phyloP scores from a whole-genome alignment of 129 eudicot genomes.

The Pseudognaphalium luteoalbum region DNA sequence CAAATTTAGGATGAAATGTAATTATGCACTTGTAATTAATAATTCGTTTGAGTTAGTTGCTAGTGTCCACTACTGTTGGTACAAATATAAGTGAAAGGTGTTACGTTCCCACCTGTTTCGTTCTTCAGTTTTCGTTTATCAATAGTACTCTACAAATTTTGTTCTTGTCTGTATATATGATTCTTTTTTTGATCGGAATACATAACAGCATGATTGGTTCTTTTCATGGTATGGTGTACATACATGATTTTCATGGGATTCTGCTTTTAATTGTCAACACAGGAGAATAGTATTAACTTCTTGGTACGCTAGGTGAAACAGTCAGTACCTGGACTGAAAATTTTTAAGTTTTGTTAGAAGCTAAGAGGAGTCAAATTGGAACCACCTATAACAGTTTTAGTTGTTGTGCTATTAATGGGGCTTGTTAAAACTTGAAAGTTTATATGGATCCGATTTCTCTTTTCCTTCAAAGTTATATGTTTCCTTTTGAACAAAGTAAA shows the following conservation, averaged over 20 bases:
- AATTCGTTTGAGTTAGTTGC: not conserved
- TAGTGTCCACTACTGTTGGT: not conserved
- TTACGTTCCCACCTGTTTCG: not conserved
- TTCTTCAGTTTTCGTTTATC: not conserved
- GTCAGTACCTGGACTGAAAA: slow-evolving; percentile 14
- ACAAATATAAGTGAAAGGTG: not conserved
- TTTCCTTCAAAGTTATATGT: slow-evolving; percentile 11
- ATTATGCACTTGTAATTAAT: not conserved
- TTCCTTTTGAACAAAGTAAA: slow-evolving; percentile 13
- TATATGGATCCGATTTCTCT: slow-evolving; percentile 11
- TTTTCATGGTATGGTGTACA: slow-evolving; percentile 2
- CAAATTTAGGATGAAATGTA: not conserved
- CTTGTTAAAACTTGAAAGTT: slow-evolving; percentile 18
- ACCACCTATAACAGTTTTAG: not conserved
- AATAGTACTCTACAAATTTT: not conserved
- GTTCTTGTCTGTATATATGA: not conserved
- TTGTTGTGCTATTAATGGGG: slow-evolving; percentile 11
- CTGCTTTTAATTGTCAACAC: not conserved
- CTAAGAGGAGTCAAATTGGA: slow-evolving; percentile 10
- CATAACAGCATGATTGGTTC: not conserved
- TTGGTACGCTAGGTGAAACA: slow-evolving; percentile 12
- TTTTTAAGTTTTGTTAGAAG: not conserved
- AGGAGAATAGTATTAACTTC: not conserved
- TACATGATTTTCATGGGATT: not conserved
- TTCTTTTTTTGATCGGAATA: not conserved